Conservation (phyloP, 2,329 filamentous ascomycete genomes). For the Didymella glomerata region DNA sequence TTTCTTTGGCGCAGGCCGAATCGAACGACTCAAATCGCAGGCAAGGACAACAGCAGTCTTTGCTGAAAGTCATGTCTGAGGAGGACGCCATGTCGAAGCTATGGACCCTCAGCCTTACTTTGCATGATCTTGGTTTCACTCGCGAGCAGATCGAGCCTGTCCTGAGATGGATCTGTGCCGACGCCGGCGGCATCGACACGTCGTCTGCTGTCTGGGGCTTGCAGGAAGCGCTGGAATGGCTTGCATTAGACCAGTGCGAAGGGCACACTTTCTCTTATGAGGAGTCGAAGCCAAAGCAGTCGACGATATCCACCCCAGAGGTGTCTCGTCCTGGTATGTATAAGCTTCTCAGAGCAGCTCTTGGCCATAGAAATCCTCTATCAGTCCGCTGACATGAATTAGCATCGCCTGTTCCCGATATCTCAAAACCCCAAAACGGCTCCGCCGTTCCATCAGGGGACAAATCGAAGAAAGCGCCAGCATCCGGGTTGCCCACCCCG, state of each 20-base stretch:
- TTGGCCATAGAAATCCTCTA: not conserved
- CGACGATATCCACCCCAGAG: constrained; percentile 28
- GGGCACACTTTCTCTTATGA: constrained; percentile 79
- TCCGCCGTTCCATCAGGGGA: not conserved
- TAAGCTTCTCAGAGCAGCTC: not conserved
- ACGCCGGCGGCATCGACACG: constrained; percentile 59
- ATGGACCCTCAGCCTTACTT: constrained; percentile 82
- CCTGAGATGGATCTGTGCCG: constrained; percentile 47
- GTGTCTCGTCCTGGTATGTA: constrained; percentile 43
- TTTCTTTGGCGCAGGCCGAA: constrained; percentile 76
- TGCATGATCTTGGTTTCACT: constrained; percentile 74
- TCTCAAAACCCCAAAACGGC: not conserved
- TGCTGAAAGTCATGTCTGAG: constrained; percentile 64
- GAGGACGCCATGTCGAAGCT: constrained; percentile 81
- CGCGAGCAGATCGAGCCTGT: constrained; percentile 42
- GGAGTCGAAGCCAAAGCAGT: constrained; percentile 31
- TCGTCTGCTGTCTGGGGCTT: constrained; percentile 77
- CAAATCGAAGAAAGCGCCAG: not conserved
- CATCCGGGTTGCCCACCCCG: constrained; percentile 14
- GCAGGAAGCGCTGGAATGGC: constrained; percentile 87
- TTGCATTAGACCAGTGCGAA: constrained; percentile 76
- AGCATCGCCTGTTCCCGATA: constrained; percentile 9
- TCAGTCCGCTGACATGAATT: not conserved
- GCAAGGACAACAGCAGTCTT: constrained; percentile 48
- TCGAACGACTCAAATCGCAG: constrained; percentile 60